These are phyloP conservation scores for Backusella luteola DNA, from an alignment of 192 early-diverging fungal species.

Conservation along the genomic window DNA sequence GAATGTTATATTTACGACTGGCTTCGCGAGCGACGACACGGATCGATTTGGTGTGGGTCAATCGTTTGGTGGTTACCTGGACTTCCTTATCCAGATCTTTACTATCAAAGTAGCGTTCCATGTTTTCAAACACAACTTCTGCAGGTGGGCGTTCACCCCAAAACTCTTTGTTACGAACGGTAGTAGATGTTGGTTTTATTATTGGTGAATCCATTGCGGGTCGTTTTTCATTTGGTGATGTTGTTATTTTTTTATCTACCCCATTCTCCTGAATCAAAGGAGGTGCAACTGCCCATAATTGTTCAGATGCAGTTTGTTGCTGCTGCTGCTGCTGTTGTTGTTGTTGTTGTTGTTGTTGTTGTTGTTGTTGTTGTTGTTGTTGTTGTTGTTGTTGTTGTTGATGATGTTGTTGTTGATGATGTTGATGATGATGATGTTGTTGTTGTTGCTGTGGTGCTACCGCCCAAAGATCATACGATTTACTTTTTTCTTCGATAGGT, in stretches of 20 bases:
- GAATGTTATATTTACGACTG: constrained; percentile 18
- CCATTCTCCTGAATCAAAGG: constrained; percentile 6
- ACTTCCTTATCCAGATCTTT: constrained; percentile 77
- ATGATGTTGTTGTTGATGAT: neutral
- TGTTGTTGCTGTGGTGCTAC: neutral
- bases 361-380: neutral
- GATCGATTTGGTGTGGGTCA: constrained; percentile 50
- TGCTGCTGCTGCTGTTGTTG: neutral
- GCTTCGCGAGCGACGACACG: constrained; percentile 51
- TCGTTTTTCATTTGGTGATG: neutral
- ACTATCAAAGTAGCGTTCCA: constrained; percentile 73
- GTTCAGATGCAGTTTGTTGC: neutral
- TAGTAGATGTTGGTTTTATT: neutral
- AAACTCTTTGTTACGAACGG: constrained; percentile 31
- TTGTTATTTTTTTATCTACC: neutral
- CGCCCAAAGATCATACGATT: neutral
- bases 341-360: neutral
- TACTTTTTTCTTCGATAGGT: neutral
- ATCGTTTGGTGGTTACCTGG: constrained; percentile 28
- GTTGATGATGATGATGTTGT: neutral
- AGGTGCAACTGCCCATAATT: constrained; percentile 6
- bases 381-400: neutral
- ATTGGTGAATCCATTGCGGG: neutral
- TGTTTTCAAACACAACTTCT: constrained; percentile 67
- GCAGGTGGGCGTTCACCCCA: constrained; percentile 70